phyloP scores from a whole-genome alignment of 129 eudicot species.

The Heracleum sosnowskyi region DNA sequence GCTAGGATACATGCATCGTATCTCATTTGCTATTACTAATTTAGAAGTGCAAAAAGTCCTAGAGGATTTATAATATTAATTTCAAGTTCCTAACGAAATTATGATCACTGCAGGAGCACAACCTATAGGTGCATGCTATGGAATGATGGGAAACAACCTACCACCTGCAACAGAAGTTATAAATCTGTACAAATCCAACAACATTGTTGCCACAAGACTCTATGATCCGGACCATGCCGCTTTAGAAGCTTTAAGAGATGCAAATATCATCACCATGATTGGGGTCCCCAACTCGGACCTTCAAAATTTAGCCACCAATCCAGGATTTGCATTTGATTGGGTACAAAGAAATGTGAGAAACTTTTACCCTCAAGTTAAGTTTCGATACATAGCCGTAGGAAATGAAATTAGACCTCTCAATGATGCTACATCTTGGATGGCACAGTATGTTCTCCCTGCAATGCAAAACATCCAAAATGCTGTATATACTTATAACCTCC shows the following conservation, averaged over 20 bases:
- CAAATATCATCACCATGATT: conserved; percentile 31
- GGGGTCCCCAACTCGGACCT: conserved; percentile 34
- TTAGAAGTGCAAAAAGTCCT: too few relatives aligned
- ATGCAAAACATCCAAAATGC: conserved; percentile 30
- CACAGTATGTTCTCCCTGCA: conserved; percentile 21
- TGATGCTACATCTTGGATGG: conserved; percentile 5
- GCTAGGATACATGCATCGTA: too few relatives aligned
- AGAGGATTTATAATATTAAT: too few relatives aligned
- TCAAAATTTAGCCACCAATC: conserved; percentile 21
- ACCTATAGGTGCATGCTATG: background rate
- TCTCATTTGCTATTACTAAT: too few relatives aligned
- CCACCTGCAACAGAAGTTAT: conserved; percentile 27
- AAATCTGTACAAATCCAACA: conserved; percentile 17
- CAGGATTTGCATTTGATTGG: conserved; percentile 32
- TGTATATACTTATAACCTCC: conserved; percentile 8
- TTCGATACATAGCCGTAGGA: conserved; percentile 52
- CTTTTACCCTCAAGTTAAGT: conserved; percentile 27
- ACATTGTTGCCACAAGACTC: conserved; percentile 28
- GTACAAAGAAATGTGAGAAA: conserved; percentile 34
- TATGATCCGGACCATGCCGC: conserved; percentile 38
- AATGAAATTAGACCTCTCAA: conserved; percentile 37
- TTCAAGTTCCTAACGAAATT: too few relatives aligned
- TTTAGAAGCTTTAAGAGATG: conserved; percentile 26
- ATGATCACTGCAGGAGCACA: background rate
- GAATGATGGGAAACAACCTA: conserved; percentile 31